Conservation (phyloP, 257 asterid species). For the Capsicum baccatum region DNA sequence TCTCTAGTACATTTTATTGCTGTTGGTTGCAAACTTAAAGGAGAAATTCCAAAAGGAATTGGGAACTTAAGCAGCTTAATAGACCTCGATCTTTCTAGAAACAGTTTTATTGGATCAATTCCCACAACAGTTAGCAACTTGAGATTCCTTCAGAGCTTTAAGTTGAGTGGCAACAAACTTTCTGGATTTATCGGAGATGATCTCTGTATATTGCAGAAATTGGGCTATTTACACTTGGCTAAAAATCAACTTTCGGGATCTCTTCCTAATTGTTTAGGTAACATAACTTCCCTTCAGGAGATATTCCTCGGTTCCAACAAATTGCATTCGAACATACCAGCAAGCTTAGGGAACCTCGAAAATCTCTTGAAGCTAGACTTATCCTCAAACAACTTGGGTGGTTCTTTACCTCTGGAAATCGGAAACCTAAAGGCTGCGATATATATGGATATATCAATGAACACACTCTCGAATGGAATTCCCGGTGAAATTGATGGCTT, state of each 20-base stretch:
- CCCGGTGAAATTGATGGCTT: slow-evolving; percentile 33
- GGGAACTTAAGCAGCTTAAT: slow-evolving; percentile 33
- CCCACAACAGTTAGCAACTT: neutral
- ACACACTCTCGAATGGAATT: neutral
- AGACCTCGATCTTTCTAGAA: neutral
- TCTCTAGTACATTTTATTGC: neutral
- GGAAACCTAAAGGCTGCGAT: neutral
- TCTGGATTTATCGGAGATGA: neutral
- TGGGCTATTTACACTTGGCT: neutral
- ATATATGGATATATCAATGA: slow-evolving; percentile 4
- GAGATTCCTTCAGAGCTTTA: neutral
- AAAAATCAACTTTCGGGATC: slow-evolving; percentile 24
- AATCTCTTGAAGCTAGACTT: slow-evolving; percentile 11
- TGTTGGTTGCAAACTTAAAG: neutral
- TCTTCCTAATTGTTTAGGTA: slow-evolving; percentile 2
- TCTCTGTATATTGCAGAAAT: neutral
- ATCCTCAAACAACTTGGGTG: neutral
- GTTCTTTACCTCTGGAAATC: neutral
- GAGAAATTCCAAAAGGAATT: slow-evolving; percentile 35
- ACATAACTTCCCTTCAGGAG: neutral
- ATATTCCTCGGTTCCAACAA: slow-evolving; percentile 4
- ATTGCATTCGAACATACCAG: neutral
- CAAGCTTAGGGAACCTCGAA: neutral
- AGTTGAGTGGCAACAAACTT: slow-evolving; percentile 23
- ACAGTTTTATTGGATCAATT: neutral